Evolutionary conservation across 108 stramenopile species (phyloP), one percentile per base, ranked within the genome.

Genomic region (Skeletonema costatum): DNA sequence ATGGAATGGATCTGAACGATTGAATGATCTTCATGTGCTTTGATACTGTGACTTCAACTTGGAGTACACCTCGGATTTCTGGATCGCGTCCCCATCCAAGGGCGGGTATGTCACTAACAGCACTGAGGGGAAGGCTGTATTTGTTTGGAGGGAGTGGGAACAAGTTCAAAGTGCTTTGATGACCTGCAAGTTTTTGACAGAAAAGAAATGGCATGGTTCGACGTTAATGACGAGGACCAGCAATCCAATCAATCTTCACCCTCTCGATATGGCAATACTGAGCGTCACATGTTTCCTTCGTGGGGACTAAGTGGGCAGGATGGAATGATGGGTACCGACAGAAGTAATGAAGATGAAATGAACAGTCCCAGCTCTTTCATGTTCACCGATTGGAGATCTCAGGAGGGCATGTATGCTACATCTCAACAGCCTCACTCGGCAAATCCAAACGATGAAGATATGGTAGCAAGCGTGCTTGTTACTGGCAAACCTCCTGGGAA

Each of bases 21-120:
- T 98, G 36, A 97, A 97, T 77, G 98, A 98, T 74, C 84, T 98
- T 42, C 91, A 97, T 72, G 85, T 98, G 42, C 77, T 98, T 98
- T 21, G 92, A 97, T 77, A 89, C 88, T 7, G 85, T 39, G 14
- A 96, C 94, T 4, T 77, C 69, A 10, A 88, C 84, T 4, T 98
- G 97, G 97, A 92, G 86, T 39, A 81, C 89, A 61, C 92, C 96
- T 4, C 69, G 78, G 35, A 68, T 87, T 9, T 68, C 68, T 10
- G 96, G 96, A 5, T 79, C 87, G 6, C 75, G 93, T 65, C 98
- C 98, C 10, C 93, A 93, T 75, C 96, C 98, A 16, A 78, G 98
- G 25, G 97, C 98, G 12, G 97, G 98, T 8, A 97, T 97, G 96
- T 94, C 95, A 17, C 70, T 97, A 66, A 97, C 94, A 16, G 91